Evolutionary conservation across 176 grass and related monocot genomes (phyloP), one percentile per base, ranked within the genome.

Genomic region (Cocos nucifera): DNA sequence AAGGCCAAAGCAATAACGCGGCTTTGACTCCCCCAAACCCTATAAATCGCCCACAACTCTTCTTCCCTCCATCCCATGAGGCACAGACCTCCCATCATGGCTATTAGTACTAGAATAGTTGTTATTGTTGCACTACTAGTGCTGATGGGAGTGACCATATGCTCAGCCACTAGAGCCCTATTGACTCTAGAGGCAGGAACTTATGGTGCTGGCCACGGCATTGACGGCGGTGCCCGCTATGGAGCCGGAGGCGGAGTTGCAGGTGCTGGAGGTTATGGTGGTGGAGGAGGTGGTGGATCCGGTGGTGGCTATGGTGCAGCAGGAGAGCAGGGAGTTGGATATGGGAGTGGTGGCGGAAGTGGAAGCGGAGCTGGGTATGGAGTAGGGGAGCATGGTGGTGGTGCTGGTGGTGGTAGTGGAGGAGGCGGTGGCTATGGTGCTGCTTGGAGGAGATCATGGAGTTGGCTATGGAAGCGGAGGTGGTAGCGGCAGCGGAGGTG

Each of bases 151-250:
- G 30, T 64, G 35, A 71, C 67, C 21, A n/a, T 54, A 53, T 65
- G 66, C 58, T 78, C 66, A 49, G 75, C 75, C 27, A 63, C 75
- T 63, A 60, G 75, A 27, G 22, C 75, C 26, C 50, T 78, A 26
- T 61, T 75, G 17, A 58, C 50, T n/a, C 35, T 30, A 4, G 29
- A 59, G 24, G 57, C 62, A 22, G 54, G 54, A 61, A 57, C 56
- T n/a, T 55, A 62, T 70, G 57, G 58, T 51, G 60, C 17, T 18
- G 67, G 26, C 16, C 57, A 44, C 25, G 26, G 50, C 1, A 30
- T 16, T 49, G 57, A 57, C 12, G 60, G 53, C 44, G 60, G 54
- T 49, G 56, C 55, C n/a, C 54, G 54, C 5, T 29, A 63, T 9
- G 63, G 57, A 19, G 28, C 29, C 8, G 69, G 69, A 32, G 55